Conservation (phyloP, 1,284 basidiomycete genomes). For the Vanrija humicola region DNA sequence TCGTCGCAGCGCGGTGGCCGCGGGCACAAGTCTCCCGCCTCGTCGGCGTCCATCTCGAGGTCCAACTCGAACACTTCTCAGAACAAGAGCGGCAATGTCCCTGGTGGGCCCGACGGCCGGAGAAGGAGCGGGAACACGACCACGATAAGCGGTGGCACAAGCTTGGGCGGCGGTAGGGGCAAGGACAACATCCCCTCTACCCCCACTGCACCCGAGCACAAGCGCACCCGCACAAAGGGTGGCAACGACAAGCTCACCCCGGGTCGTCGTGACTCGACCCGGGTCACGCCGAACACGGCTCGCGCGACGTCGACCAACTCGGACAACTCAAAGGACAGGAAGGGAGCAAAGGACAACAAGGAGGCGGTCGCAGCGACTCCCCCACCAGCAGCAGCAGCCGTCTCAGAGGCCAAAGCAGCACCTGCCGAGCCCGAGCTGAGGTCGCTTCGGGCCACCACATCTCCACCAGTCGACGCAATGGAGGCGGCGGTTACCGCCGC, state of each 20-base stretch:
- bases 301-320: slow-evolving; percentile 12
- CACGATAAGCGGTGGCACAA: slow-evolving; percentile 39
- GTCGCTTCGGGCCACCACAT: slow-evolving; percentile 29
- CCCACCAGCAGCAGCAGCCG: slow-evolving; percentile 18
- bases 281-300: background rate
- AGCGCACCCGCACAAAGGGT: slow-evolving; percentile 19
- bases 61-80: slow-evolving; percentile 33
- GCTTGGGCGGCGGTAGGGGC: slow-evolving; percentile 22
- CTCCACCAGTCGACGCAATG: slow-evolving; percentile 36
- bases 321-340: slow-evolving; percentile 13
- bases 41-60: slow-evolving; percentile 26
- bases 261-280: background rate
- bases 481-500: slow-evolving; percentile 42
- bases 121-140: slow-evolving; percentile 35
- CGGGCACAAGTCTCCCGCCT: slow-evolving; percentile 16
- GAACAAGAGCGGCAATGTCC: slow-evolving; percentile 8
- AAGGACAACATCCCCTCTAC: background rate
- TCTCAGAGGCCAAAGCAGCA: slow-evolving; percentile 5
- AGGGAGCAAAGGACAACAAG: background rate
- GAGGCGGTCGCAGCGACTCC: slow-evolving; percentile 1
- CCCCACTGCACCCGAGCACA: slow-evolving; percentile 2
- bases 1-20: slow-evolving; percentile 14
- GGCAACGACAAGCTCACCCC: slow-evolving; percentile 8
- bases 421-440: slow-evolving; percentile 6
- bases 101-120: background rate